Percentiles rank a stretch among this genome's conserved stretches.
Evolutionary conservation across 306 rosid genomes (phyloP).

Genomic region (Sindora glabra): DNA sequence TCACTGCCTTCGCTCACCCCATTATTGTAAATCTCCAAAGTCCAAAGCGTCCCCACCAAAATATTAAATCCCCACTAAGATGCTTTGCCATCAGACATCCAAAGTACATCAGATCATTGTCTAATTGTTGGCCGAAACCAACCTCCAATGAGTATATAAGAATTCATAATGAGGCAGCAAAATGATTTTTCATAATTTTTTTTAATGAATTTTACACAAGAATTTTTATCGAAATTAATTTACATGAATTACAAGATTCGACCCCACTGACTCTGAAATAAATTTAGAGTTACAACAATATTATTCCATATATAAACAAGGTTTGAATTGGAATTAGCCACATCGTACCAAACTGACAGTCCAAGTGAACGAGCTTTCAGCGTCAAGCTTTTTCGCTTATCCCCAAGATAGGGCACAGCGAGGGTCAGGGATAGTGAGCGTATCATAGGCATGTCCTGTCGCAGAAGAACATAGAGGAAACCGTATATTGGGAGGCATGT

Average conservation of each 20-base stretch:
- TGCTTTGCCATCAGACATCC: slow-evolving; percentile 27
- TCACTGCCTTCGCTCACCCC: not conserved
- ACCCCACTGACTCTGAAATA: too few relatives aligned
- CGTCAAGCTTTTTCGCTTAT: slow-evolving; percentile 12
- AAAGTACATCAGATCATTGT: slow-evolving; percentile 50
- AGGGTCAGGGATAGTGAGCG: slow-evolving; percentile 22
- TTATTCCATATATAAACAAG: not conserved
- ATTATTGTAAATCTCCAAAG: too few relatives aligned
- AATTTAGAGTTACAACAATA: too few relatives aligned
- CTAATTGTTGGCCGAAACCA: slow-evolving; percentile 55
- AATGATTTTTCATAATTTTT: too few relatives aligned
- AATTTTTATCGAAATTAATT: too few relatives aligned
- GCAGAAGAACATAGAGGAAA: slow-evolving; percentile 32
- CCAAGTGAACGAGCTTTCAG: slow-evolving; percentile 34
- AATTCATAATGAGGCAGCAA: too few relatives aligned
- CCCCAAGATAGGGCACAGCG: slow-evolving; percentile 30
- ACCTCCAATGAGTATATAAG: too few relatives aligned
- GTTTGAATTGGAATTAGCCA: slow-evolving; percentile 11
- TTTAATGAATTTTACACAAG: too few relatives aligned
- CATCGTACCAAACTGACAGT: slow-evolving; percentile 29
- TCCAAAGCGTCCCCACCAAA: slow-evolving; percentile 42
- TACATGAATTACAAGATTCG: too few relatives aligned
- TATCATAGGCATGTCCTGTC: slow-evolving; percentile 33
- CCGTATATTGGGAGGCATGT: slow-evolving; percentile 39
- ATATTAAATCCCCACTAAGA: slow-evolving; percentile 27